Percentiles rank a stretch among this genome's conserved stretches.
These are phyloP conservation scores for Aspergillus oerlinghausenensis DNA, from an alignment of 2,329 filamentous ascomycete species.

Conservation along the genomic window DNA sequence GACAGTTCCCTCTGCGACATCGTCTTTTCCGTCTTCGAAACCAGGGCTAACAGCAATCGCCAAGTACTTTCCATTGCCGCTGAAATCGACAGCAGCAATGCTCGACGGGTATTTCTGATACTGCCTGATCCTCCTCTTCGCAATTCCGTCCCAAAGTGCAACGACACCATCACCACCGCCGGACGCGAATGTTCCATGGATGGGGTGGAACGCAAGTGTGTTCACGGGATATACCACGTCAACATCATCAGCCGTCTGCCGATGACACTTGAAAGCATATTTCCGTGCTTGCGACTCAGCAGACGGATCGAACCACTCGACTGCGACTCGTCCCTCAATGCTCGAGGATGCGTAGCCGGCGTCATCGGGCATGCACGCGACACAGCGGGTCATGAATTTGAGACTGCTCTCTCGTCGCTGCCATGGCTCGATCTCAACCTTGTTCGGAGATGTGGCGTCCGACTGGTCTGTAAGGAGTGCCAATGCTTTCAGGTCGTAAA, in stretches of 20 bases:
- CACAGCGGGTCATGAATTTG: constrained; percentile 91
- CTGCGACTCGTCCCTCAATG: constrained; percentile 92
- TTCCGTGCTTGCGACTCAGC: constrained; percentile 83
- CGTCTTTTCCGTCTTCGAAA: constrained; percentile 82
- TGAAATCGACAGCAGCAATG: constrained; percentile 74
- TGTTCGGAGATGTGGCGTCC: constrained; percentile 35
- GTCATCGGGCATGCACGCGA: constrained; percentile 95
- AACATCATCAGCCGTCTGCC: constrained; percentile 63
- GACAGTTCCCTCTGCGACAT: constrained; percentile 65
- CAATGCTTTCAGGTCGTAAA: constrained; percentile 79
- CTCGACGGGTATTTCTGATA: constrained; percentile 80
- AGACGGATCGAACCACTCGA: constrained; percentile 95
- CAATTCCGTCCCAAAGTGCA: constrained; percentile 87
- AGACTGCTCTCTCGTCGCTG: constrained; percentile 89
- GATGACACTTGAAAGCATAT: constrained; percentile 98
- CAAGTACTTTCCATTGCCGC: constrained; percentile 68
- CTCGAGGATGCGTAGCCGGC: constrained; percentile 86
- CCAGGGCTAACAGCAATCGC: constrained; percentile 79
- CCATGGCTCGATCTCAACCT: constrained; percentile 68
- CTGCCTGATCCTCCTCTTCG: constrained; percentile 83
- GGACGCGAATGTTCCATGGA: constrained; percentile 78
- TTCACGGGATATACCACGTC: constrained; percentile 92
- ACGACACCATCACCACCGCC: constrained; percentile 88
- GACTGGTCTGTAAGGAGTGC: constrained; percentile 49
- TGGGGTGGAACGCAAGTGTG: constrained; percentile 79